Percentiles rank a stretch among this genome's conserved stretches.
These are phyloP conservation scores for Xylariaceae sp. DNA, from an alignment of 2,329 filamentous ascomycete genomes.

Conservation along the genomic window DNA sequence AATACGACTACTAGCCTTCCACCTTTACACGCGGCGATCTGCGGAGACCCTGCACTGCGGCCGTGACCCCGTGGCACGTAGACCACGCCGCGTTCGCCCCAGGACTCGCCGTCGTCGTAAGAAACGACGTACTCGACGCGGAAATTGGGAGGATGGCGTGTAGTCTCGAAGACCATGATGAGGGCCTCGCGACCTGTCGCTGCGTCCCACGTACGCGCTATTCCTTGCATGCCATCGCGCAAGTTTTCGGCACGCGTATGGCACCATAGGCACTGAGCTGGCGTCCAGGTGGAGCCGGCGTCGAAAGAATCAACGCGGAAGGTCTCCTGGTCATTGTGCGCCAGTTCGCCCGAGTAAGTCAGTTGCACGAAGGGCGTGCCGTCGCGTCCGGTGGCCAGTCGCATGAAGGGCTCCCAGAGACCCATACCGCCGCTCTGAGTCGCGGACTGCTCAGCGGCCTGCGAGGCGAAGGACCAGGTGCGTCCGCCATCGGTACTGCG, in stretches of 20 bases:
- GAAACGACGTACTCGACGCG: slow-evolving; percentile 41
- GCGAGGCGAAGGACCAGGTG: slow-evolving; percentile 39
- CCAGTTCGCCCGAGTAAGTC: slow-evolving; percentile 43
- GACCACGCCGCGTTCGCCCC: slow-evolving; percentile 37
- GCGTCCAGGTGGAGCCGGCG: slow-evolving; percentile 38
- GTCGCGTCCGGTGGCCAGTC: slow-evolving; percentile 26
- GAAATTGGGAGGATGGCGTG: slow-evolving; percentile 35
- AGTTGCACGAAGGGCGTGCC: slow-evolving; percentile 36
- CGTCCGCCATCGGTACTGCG: slow-evolving; percentile 40
- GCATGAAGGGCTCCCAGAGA: slow-evolving; percentile 47
- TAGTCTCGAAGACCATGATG: slow-evolving; percentile 44
- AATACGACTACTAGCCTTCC: slow-evolving; percentile 39
- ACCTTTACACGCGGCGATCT: slow-evolving; percentile 38
- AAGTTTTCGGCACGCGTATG: slow-evolving; percentile 32
- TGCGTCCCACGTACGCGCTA: slow-evolving; percentile 28
- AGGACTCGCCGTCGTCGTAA: slow-evolving; percentile 39
- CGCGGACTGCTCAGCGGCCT: slow-evolving; percentile 39
- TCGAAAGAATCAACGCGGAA: slow-evolving; percentile 42
- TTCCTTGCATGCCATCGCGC: slow-evolving; percentile 42
- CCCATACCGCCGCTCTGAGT: slow-evolving; percentile 39
- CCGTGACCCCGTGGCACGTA: slow-evolving; percentile 34
- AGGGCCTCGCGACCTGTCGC: slow-evolving; percentile 31
- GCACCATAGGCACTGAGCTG: slow-evolving; percentile 37
- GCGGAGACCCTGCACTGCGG: slow-evolving; percentile 41
- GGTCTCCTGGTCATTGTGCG: slow-evolving; percentile 42